Percentiles rank a stretch among this genome's conserved stretches.
phyloP scores from a whole-genome alignment of 1,284 basidiomycete species.

The Ustilago hordei region DNA sequence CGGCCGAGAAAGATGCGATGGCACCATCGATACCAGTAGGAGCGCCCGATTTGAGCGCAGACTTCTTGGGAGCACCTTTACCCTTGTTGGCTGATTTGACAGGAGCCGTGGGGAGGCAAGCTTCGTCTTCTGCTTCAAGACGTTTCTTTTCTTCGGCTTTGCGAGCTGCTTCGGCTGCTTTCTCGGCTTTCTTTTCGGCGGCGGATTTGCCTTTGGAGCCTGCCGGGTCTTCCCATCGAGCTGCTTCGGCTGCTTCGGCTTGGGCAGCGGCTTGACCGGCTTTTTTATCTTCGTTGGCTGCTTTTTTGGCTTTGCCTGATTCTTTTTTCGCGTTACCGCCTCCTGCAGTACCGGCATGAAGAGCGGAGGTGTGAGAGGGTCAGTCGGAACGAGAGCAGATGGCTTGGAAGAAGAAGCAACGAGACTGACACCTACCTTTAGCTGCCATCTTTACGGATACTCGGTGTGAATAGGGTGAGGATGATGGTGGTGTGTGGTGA shows the following conservation, averaged over 20 bases:
- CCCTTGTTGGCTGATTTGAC: slow-evolving; percentile 75
- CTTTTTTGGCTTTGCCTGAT: slow-evolving; percentile 79
- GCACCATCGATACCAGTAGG: slow-evolving; percentile 52
- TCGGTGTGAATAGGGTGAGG: not conserved
- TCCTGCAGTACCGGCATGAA: not conserved
- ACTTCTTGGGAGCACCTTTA: slow-evolving; percentile 50
- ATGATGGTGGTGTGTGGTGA: slow-evolving; percentile 2
- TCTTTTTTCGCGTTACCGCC: slow-evolving; percentile 56
- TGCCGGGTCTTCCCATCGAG: slow-evolving; percentile 77
- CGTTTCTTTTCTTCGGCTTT: slow-evolving; percentile 73
- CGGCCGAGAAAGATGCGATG: slow-evolving; percentile 76
- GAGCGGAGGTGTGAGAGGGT: not conserved
- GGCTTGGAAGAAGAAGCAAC: not conserved
- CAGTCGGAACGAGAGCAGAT: not conserved
- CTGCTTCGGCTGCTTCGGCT: slow-evolving; percentile 78
- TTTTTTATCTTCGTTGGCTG: slow-evolving; percentile 87
- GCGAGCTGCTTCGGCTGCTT: slow-evolving; percentile 70
- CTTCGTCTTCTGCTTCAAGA: slow-evolving; percentile 83
- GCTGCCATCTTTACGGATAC: slow-evolving; percentile 23
- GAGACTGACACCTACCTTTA: slow-evolving; percentile 20
- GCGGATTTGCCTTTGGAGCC: slow-evolving; percentile 77
- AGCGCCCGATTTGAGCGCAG: slow-evolving; percentile 38
- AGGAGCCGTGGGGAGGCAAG: slow-evolving; percentile 75
- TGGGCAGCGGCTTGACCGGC: slow-evolving; percentile 75
- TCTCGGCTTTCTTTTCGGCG: slow-evolving; percentile 80